Conservation (phyloP, 192 early-diverging fungal genomes). For the Rhizoclosmatium globosum region DNA sequence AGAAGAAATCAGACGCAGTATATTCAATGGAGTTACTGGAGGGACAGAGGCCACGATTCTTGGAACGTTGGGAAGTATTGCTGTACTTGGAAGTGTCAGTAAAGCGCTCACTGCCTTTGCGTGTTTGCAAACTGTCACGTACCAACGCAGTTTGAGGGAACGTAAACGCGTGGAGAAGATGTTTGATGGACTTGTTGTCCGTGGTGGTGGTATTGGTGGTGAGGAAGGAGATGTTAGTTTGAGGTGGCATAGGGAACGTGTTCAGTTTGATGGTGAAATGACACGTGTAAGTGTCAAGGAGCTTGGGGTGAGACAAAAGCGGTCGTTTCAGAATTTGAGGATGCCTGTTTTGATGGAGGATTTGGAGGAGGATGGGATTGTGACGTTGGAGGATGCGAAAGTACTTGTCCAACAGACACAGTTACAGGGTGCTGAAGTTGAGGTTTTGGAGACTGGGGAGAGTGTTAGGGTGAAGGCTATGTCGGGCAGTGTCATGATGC, state of each 20-base stretch:
- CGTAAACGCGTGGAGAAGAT: conserved; percentile 54
- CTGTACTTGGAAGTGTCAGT: conserved; percentile 73
- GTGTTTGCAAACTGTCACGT: conserved; percentile 83
- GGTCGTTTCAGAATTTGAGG: not conserved
- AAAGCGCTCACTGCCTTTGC: conserved; percentile 89
- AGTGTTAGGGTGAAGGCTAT: not conserved
- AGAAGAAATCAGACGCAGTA: conserved; percentile 61
- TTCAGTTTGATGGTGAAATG: conserved; percentile 17
- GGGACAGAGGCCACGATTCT: conserved; percentile 55
- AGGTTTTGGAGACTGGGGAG: conserved; percentile 26
- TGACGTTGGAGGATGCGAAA: conserved; percentile 34
- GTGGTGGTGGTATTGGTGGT: conserved; percentile 9
- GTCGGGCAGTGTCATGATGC: not conserved
- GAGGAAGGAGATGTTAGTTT: conserved; percentile 15
- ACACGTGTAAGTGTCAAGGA: not conserved
- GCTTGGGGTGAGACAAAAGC: not conserved
- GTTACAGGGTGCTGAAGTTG: conserved; percentile 25
- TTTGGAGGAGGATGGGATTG: conserved; percentile 11
- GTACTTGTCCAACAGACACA: conserved; percentile 19
- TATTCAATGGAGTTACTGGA: not conserved
- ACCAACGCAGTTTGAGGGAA: conserved; percentile 60
- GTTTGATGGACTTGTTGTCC: conserved; percentile 67
- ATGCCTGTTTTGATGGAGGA: not conserved
- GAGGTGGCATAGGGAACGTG: conserved; percentile 14
- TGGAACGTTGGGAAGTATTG: conserved; percentile 68